Evolutionary conservation across 148 eudicot species (phyloP), one percentile per base, ranked within the genome.

Genomic region (Silene uniflora): DNA sequence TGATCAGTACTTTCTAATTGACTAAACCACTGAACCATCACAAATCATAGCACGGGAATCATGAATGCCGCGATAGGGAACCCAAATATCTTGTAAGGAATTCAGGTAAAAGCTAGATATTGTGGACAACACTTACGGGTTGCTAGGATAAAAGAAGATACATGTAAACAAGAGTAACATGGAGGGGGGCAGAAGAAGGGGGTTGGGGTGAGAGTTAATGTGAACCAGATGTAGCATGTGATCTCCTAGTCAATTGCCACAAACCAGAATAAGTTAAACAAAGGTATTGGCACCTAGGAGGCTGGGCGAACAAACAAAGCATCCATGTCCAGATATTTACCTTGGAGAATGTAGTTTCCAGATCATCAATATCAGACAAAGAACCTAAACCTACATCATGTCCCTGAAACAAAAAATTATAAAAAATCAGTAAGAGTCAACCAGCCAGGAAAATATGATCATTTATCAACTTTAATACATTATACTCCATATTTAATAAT

Each of bases 261-360:
- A 62, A 21, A 62, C 66, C 13, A 62, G 27, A 10, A 62, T 62
- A 22, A 22, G 66, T 7, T 22, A 13, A 1, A 23, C 10, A 4
- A 14, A 52, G 17, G 17, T 52, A 52, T 52, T 16, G 56, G 4
- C 56, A 52, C 56, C 56, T 12, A 0, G 56, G 55, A 0, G 17
- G 1, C 56, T 12, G 17, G 56, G 56, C 14, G 17, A 52, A 52
- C 56, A 49, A 52, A 52, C 18, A 52, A 52, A 52, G 56, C 56
- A 52, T 16, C 18, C 1, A 18, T 3, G 5, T 52, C 56, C 56
- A 52, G 56, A 52, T 52, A 52, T 13, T 85, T 46, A 91, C 98
- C 97, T 94, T 94, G 63, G 90, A 80, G 84, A 90, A 94, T 78
- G 95, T 94, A 64, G 89, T 94, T 67, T 93, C 83, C 62, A 94